phyloP scores from a whole-genome alignment of 2,329 filamentous ascomycete genomes.

The Podosphaera fusca region DNA sequence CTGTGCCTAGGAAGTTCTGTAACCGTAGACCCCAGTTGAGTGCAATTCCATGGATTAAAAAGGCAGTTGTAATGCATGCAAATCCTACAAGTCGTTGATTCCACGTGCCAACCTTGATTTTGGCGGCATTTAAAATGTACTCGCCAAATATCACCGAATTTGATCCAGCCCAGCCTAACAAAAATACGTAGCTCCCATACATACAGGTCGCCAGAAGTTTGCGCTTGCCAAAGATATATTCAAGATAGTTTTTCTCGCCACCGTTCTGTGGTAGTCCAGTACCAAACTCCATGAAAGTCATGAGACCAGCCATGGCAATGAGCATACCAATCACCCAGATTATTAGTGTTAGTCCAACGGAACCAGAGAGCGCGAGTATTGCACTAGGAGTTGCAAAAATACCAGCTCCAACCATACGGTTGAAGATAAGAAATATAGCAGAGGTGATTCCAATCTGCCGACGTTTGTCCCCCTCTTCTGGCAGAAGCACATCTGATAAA shows the following conservation, averaged over 20 bases:
- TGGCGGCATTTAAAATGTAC: slow-evolving; percentile 43
- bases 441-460: slow-evolving; percentile 31
- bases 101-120: slow-evolving; percentile 38
- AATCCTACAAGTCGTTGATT: slow-evolving; percentile 43
- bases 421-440: slow-evolving; percentile 36
- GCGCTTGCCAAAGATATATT: slow-evolving; percentile 37
- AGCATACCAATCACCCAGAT: slow-evolving; percentile 40
- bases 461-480: slow-evolving; percentile 9
- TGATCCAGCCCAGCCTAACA: slow-evolving; percentile 40
- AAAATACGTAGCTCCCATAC: slow-evolving; percentile 36
- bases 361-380: slow-evolving; percentile 33
- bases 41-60: slow-evolving; percentile 38
- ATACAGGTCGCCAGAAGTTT: slow-evolving; percentile 36
- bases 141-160: slow-evolving; percentile 50
- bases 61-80: slow-evolving; percentile 41
- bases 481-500: too few relatives aligned
- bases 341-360: slow-evolving; percentile 36
- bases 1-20: slow-evolving; percentile 39
- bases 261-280: slow-evolving; percentile 41
- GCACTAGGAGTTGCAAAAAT: slow-evolving; percentile 40
- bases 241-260: slow-evolving; percentile 45
- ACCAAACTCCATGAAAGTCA: slow-evolving; percentile 44
- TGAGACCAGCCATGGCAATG: slow-evolving; percentile 36
- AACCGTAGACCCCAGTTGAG: slow-evolving; percentile 43
- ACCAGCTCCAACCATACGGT: slow-evolving; percentile 42